Evolutionary conservation across 2,329 filamentous ascomycete species (phyloP), one percentile per base, ranked within the genome.

Genomic region (Penicillium sp.): DNA sequence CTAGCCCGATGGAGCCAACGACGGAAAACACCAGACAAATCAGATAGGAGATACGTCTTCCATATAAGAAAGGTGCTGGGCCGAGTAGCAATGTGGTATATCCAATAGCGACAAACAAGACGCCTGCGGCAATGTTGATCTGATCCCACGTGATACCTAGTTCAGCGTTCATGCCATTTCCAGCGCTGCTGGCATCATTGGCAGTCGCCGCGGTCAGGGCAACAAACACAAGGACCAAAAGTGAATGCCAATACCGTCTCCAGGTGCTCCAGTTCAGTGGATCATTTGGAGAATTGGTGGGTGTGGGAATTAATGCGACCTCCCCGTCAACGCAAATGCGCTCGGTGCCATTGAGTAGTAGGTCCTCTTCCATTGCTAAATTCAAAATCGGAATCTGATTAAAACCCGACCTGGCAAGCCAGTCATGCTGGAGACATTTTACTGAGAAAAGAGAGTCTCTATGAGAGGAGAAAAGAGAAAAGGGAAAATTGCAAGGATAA

Each of bases 91-190:
- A 68, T 1, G 80, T 81, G 72, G 80, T 82, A 63, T 82, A 83
- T 5, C 82, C 82, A 52, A 85, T 84, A 3, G 77, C 80, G 34
- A 82, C 65, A 63, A 84, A 84, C 47, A 84, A 67, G 2, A 85
- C 80, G 25, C 82, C 82, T 0, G 82, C 82, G n/a, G 80, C 82
- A 5, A 79, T 82, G 52, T 85, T 84, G 69, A 82, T 82, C 6
- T 79, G 75, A 34, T 73, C 72, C 62, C 82, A 84, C 27, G 74
- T 73, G 55, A 85, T 82, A 10, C 77, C 79, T 19, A 82, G 74
- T 45, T 84, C 73, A 1, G 74, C 73, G 25, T 81, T 77, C 65
- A 82, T 78, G 19, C 79, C 79, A 56, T 79, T 76, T 19, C 79
- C 74, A 11, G 81, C 81, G 0, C 80, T 78, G 7, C 82, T 81